Base-by-base conservation (phyloP, 139 green algal species). In the Picochlorum sp. region DNA sequence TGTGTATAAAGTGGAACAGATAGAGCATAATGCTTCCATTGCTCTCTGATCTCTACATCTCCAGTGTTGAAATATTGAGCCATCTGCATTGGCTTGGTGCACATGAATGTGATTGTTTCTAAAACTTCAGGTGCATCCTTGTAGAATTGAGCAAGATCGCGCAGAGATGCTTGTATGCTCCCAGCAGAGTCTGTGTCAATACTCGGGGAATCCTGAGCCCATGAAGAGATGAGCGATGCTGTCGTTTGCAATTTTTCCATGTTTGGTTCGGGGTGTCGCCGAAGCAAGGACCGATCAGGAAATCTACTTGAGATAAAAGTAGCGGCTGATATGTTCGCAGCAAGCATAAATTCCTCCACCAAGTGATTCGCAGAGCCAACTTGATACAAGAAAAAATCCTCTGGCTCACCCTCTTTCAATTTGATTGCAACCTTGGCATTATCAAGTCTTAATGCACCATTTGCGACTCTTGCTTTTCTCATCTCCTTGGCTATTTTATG, bases 261-360 rank as follows among this genome's bases (percentile, higher is more conserved):
- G 28, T 85, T 74, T 20, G 89, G 89, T 5, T 69, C 64, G 15
- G 69, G 69, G 74, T 92, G 87, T 16, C 74, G 74, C 26, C 85
- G 81, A 38, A 95, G 78, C 56, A 95, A 64, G 3, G 87, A 79
- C 16, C 72, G 58, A 16, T 85, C 69, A 1, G 89, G 88, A 62
- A 90, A 95, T 0, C 64, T 78, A 3, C 58, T 41, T 0, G 84
- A 71, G 32, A 98, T 89, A 28, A 84, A 69, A 18, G 49, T 45
- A 0, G 91, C 92, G 32, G 94, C 91, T 15, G 62, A 79, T 69
- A 85, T 88, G 73, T 98, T 98, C 49, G 92, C 91, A 54, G 95
- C 83, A 77, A 98, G 82, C 92, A 98, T 98, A 60, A 94, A 96
- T 80, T 98, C 92, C 80, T 98, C 93, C 32, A 98, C 86, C 56